phyloP scores from a whole-genome alignment of 305 asterid species.

The Fraxinus albicans region DNA sequence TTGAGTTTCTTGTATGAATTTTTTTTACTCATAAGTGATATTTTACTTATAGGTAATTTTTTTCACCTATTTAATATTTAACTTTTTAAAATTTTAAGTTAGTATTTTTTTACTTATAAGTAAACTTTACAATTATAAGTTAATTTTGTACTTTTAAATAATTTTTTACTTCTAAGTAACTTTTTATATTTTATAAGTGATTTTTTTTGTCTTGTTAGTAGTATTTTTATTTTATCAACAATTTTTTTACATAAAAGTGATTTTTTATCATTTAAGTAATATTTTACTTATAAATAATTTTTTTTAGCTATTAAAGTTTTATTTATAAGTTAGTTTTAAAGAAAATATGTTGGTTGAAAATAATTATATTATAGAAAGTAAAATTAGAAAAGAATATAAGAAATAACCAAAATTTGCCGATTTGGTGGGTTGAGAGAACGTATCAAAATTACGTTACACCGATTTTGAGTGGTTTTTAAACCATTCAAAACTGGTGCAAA shows the following conservation, averaged over 20 bases:
- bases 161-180: neutral
- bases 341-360: too few species aligned
- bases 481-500: neutral
- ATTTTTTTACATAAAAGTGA: neutral
- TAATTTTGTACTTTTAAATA: too few species aligned
- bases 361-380: too few species aligned
- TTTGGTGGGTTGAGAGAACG: neutral
- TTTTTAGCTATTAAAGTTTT: neutral
- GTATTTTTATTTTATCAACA: neutral
- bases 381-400: too few species aligned
- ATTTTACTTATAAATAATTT: neutral
- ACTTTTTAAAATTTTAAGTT: too few species aligned
- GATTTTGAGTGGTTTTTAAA: neutral
- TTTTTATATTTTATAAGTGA: neutral
- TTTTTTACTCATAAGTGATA: neutral
- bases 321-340: neutral
- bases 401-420: neutral
- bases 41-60: neutral
- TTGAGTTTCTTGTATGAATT: neutral
- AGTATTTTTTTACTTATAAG: neutral
- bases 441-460: neutral
- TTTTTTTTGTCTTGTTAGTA: neutral
- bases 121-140: neutral
- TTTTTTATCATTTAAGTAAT: too few species aligned
- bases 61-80: neutral